Percentiles rank a stretch among this genome's conserved stretches.
Conservation (phyloP, 164 flowering plant species). For the Santalum album region DNA sequence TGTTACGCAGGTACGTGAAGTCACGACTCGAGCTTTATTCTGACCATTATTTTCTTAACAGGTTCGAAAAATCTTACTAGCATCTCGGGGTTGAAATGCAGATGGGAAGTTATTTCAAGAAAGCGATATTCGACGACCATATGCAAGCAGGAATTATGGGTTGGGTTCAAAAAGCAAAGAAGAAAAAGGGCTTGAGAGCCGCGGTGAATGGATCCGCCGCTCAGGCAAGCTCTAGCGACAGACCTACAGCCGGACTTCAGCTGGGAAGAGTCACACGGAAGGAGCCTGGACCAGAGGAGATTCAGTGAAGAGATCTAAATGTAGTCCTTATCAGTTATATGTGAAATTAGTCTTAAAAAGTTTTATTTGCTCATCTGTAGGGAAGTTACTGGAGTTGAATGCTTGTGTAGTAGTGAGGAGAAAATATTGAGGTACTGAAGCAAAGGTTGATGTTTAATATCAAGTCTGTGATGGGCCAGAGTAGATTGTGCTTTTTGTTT, state of each 20-base stretch:
- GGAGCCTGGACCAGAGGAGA: conserved; percentile 10
- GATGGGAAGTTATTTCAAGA: conserved; percentile 84
- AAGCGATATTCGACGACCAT: conserved; percentile 57
- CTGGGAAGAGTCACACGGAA: conserved; percentile 11
- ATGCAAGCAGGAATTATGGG: conserved; percentile 37
- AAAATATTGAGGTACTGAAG: too few species aligned
- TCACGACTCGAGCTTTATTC: background rate
- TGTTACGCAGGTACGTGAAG: conserved; percentile 68
- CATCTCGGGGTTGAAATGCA: conserved; percentile 29
- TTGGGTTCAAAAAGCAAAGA: conserved; percentile 48
- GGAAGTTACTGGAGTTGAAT: too few species aligned
- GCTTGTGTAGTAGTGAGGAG: too few species aligned
- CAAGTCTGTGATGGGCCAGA: too few species aligned
- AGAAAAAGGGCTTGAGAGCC: conserved; percentile 24
- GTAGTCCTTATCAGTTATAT: too few species aligned
- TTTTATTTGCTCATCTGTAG: too few species aligned
- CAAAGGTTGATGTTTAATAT: too few species aligned
- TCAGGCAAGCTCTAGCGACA: conserved; percentile 13
- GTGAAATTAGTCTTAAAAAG: too few species aligned
- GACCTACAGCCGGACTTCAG: conserved; percentile 14
- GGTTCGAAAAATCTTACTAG: background rate
- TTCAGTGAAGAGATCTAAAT: too few species aligned
- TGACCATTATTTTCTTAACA: background rate
- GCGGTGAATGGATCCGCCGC: conserved; percentile 9
- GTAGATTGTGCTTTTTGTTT: too few species aligned